Base-by-base conservation (phyloP, 2,329 filamentous ascomycete species). In the Hypomyces rosellus region DNA sequence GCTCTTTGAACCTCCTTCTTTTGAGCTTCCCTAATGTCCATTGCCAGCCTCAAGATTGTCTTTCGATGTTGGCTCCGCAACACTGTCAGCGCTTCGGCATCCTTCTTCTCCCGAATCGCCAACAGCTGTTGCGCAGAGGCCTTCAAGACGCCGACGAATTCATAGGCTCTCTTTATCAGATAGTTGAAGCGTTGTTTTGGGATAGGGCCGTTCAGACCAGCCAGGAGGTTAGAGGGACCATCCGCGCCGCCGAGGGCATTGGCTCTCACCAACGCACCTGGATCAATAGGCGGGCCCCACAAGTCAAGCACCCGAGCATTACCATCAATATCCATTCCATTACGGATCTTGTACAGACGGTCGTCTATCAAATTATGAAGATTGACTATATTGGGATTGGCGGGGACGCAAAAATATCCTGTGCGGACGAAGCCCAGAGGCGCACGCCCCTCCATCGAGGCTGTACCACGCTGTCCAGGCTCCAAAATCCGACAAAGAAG, bases 301-400 rank as follows among this genome's bases (percentile, higher is more conserved):
- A 47, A 20, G 13, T 37, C 45, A 11, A 47, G 45, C 12, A 4
- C 33, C 14, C 45, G 45, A 6, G 6, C 15, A 13, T 30, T 33
- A 5, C 45, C 45, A 15, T 47, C 13, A 13, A 47, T 39, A 20
- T 47, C 38, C 5, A 15, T 22, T 12, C 45, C 12, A 9, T 47
- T 47, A 5, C 45, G 45, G 18, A 47, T 47, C 45, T 47, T 47
- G 15, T 15, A 47, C 4, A 47, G 45, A 4, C 45, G 45, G 18
- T 47, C 45, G 4, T 39, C 36, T 9, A 47, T 41, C 36, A 47
- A 15, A 8, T n/a, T 41, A 3, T 34, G 38, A 3, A 40, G 38
- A 13, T 33, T 13, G 2, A 47, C 36, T 4, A 47, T 14, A 9
- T 34, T 15, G 36, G 36, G 20, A 34, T 47, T 47, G 5, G 11